Evolutionary conservation across 2,329 filamentous ascomycete genomes (phyloP).

Genomic region (Fusarium camptoceras): DNA sequence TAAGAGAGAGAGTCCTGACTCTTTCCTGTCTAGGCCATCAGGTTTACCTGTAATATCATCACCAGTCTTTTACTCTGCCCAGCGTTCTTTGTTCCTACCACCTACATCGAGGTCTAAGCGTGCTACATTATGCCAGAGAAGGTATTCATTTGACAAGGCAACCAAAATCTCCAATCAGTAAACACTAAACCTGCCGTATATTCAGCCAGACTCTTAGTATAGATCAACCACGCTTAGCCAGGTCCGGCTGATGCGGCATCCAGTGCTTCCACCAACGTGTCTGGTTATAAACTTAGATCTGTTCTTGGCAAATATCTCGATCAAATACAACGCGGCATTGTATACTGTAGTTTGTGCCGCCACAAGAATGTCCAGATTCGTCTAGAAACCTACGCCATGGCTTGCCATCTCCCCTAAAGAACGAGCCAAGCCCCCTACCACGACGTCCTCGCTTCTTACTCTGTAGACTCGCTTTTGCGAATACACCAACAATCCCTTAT

Average conservation of each 20-base stretch:
- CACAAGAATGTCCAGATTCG: neutral
- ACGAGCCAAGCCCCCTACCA: neutral
- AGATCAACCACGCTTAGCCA: constrained; percentile 14
- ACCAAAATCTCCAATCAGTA: neutral
- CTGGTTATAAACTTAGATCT: neutral
- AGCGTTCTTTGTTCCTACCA: too few relatives aligned
- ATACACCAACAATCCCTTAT: neutral
- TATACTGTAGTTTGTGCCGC: neutral
- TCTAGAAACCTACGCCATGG: constrained; percentile 9
- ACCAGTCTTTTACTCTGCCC: neutral
- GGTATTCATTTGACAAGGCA: neutral
- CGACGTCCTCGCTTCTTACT: neutral
- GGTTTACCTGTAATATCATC: neutral
- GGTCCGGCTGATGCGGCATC: constrained; percentile 8
- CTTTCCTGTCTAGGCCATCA: too few relatives aligned
- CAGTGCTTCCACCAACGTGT: constrained; percentile 4
- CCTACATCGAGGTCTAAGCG: neutral
- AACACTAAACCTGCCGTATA: neutral
- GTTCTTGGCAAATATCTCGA: neutral
- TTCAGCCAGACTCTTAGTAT: neutral
- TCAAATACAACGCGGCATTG: neutral
- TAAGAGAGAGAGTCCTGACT: neutral
- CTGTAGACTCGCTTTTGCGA: neutral
- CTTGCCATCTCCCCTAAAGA: constrained; percentile 16
- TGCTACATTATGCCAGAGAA: neutral